Evolutionary conservation across 306 rosid genomes (phyloP), one percentile per base, ranked within the genome.

Genomic region (Sphenostylis stenocarpa): DNA sequence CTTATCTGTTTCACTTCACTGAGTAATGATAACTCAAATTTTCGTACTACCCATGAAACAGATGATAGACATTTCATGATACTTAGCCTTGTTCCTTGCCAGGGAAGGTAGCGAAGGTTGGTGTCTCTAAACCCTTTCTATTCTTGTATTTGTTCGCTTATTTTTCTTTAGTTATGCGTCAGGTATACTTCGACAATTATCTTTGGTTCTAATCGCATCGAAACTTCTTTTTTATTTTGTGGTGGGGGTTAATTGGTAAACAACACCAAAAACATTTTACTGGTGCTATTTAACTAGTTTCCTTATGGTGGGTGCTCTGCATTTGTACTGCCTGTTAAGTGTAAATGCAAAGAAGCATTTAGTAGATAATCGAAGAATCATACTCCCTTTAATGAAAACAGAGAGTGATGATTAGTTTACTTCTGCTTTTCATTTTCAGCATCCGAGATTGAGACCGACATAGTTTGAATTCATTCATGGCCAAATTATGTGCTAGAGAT

Each of bases 281-380:
- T 43, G 55, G 19, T 20, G 33, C 10, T 28, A 52, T 57, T 57
- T 26, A 14, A 24, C 15, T 15, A 12, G 20, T 67, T 44, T 43
- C 72, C 36, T 23, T 14, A 36, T 43, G 80, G 75, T n/a, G 3
- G 77, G 78, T 73, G 80, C 72, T 38, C 52, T 64, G 0, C 84
- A 75, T 70, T 70, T 75, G 34, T 74, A 73, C 39, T 31, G 62
- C 48, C 34, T 29, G 39, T 13, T 81, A 64, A 45, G 43, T 64
- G 83, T 21, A 86, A 75, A 56, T n/a, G 8, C 81, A 87, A 33
- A 75, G 73, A 41, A 52, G 80, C 52, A 45, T 75, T n/a, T 86
- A 82, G 77, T 70, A 20, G 16, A 64, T 53, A 7, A 73, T 26
- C 41, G 68, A 21, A 1, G 58, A 19, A 45, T 76, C 81, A 56